Evolutionary conservation across 805 yeast species (phyloP).

Genomic region (Alloascoidea hylecoeti): DNA sequence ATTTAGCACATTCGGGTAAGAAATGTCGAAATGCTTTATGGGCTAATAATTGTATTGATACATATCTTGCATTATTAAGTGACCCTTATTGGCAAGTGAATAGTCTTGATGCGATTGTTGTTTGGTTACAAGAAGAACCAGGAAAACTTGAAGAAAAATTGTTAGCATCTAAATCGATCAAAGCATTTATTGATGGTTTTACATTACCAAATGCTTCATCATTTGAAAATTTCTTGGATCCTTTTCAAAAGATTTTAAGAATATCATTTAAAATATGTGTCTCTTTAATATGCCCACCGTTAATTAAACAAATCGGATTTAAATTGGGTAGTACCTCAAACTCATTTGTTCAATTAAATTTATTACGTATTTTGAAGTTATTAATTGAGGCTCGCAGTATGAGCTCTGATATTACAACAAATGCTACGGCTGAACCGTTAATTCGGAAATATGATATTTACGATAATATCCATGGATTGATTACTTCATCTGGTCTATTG

Average conservation of each 20-base stretch:
- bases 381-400: conserved; percentile 6
- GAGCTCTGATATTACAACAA: conserved; percentile 1
- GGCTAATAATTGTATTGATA: conserved; percentile 22
- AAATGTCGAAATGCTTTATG: conserved; percentile 22
- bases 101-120: conserved; percentile 32
- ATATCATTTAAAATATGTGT: conserved; percentile 7
- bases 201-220: conserved; percentile 7
- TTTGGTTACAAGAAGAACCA: conserved; percentile 18
- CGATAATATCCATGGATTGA: conserved; percentile 7
- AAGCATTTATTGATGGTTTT: conserved; percentile 8
- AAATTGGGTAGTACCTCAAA: conserved; percentile 5
- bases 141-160: conserved; percentile 9
- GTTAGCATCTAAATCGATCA: conserved; percentile 3
- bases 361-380: conserved; percentile 7
- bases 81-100: conserved; percentile 47
- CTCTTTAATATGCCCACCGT: conserved; percentile 4
- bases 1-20: conserved; percentile 30
- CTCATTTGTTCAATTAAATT: conserved; percentile 8
- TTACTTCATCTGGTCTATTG: conserved; percentile 5
- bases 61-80: conserved; percentile 22
- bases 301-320: conserved; percentile 6
- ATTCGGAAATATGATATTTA: conserved; percentile 3
- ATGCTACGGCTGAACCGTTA: conserved; percentile 3
- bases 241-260: conserved; percentile 8
- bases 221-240: conserved; percentile 9